Evolutionary conservation across 495 filamentous ascomycete species (phyloP).

Genomic region (Xylaria grammica): DNA sequence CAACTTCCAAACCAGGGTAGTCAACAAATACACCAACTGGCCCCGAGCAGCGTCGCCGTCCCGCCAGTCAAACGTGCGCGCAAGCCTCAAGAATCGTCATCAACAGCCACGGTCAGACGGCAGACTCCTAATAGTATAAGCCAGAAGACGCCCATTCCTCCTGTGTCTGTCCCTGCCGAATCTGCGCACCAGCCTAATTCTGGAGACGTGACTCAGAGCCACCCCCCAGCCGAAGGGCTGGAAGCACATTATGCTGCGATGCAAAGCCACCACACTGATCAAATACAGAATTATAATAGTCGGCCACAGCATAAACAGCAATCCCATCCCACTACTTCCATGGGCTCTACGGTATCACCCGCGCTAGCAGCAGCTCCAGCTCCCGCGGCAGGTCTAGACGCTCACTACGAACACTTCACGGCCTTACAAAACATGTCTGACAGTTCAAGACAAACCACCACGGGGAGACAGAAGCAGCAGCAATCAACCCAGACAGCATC

Average conservation of each 20-base stretch:
- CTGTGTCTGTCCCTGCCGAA: conserved; percentile 23
- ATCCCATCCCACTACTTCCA: conserved; percentile 24
- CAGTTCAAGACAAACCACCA: conserved; percentile 25
- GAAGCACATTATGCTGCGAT: conserved; percentile 38
- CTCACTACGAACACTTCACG: conserved; percentile 47
- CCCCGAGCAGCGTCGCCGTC: conserved; percentile 10
- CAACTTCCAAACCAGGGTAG: conserved; percentile 22
- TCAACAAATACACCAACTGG: conserved; percentile 15
- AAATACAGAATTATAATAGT: conserved; percentile 28
- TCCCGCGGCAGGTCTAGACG: conserved; percentile 43
- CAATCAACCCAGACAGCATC: conserved; percentile 33
- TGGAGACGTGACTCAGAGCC: conserved; percentile 26
- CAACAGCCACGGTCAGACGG: conserved; percentile 28
- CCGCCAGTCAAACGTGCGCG: conserved; percentile 34
- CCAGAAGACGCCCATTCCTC: conserved; percentile 26
- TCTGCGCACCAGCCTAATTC: conserved; percentile 24
- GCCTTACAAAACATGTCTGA: conserved; percentile 36
- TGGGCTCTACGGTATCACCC: conserved; percentile 29
- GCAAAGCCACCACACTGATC: conserved; percentile 32
- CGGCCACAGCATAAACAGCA: conserved; percentile 37
- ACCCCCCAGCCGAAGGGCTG: conserved; percentile 34
- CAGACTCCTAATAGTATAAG: conserved; percentile 33
- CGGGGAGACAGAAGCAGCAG: conserved; percentile 39
- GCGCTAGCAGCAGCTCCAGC: conserved; percentile 22
- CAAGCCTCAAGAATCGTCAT: conserved; percentile 36